These are phyloP conservation scores for Citrus cavaleriei DNA, from an alignment of 345 rosid species.

Conservation along the genomic window DNA sequence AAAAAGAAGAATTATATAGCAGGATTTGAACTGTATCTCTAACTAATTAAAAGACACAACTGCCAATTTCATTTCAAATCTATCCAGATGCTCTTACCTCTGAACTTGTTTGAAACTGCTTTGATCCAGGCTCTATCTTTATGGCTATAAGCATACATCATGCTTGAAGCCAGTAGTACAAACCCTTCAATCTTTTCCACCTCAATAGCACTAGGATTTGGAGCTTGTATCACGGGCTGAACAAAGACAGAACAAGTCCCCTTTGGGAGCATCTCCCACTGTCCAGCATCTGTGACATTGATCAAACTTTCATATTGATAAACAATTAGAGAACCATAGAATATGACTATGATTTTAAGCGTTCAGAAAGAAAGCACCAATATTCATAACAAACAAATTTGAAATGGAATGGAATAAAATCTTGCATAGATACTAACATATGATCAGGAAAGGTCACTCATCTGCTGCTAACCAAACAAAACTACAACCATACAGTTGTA, in stretches of 20 bases:
- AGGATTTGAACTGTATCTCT: neutral
- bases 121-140: constrained; percentile 86
- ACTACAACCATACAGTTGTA: neutral
- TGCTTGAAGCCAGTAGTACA: constrained; percentile 72
- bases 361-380: neutral
- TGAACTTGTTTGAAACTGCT: constrained; percentile 68
- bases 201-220: constrained; percentile 22
- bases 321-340: constrained; percentile 1
- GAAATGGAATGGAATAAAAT: neutral
- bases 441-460: neutral
- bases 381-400: neutral
- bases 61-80: constrained; percentile 14
- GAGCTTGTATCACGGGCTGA: constrained; percentile 46
- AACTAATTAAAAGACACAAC: neutral
- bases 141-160: constrained; percentile 62
- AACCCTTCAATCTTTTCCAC: constrained; percentile 42
- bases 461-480: neutral
- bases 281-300: constrained; percentile 46
- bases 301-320: constrained; percentile 10
- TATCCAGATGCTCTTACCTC: constrained; percentile 35
- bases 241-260: constrained; percentile 69
- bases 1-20: neutral
- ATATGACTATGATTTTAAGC: neutral
- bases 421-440: neutral
- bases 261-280: constrained; percentile 55